These are phyloP conservation scores for Curvularia sp. DNA, from an alignment of 2,329 filamentous ascomycete genomes.

Conservation along the genomic window DNA sequence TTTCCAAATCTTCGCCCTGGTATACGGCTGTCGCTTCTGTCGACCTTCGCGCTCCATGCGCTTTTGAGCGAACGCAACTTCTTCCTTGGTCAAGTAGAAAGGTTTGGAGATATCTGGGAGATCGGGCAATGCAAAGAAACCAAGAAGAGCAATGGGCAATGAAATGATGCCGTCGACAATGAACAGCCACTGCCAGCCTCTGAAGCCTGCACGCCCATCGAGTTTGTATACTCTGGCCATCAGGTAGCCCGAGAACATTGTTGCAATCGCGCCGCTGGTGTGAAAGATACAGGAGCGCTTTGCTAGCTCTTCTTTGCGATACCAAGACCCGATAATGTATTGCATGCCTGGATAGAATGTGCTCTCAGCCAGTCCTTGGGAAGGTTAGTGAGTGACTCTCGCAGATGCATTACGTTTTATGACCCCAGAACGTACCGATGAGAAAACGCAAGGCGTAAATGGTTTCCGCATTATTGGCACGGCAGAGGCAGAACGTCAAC, in stretches of 20 bases:
- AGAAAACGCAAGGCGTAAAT: constrained; percentile 25
- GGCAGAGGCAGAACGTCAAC: constrained; percentile 14
- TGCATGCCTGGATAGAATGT: constrained; percentile 61
- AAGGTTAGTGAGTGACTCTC: neutral
- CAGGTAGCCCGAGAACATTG: constrained; percentile 49
- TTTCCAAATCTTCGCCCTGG: constrained; percentile 18
- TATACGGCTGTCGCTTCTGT: neutral
- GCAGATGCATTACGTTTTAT: neutral
- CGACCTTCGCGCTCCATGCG: constrained; percentile 8
- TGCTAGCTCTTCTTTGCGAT: constrained; percentile 20
- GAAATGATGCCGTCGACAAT: constrained; percentile 31
- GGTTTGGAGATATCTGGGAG: constrained; percentile 29
- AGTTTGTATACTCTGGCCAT: constrained; percentile 62
- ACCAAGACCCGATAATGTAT: constrained; percentile 31
- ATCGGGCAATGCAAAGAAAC: constrained; percentile 29
- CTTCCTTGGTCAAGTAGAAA: constrained; percentile 11
- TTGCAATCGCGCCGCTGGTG: constrained; percentile 23
- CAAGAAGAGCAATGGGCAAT: constrained; percentile 23
- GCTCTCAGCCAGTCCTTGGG: constrained; percentile 55
- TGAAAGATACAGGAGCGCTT: constrained; percentile 29
- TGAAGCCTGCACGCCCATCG: constrained; percentile 64
- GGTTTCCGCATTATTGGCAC: constrained; percentile 13
- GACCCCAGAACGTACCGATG: constrained; percentile 1
- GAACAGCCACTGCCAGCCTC: constrained; percentile 40
- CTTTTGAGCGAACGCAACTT: constrained; percentile 23